These are phyloP conservation scores for Tuber borchii DNA, from an alignment of 495 filamentous ascomycete species.

Conservation along the genomic window DNA sequence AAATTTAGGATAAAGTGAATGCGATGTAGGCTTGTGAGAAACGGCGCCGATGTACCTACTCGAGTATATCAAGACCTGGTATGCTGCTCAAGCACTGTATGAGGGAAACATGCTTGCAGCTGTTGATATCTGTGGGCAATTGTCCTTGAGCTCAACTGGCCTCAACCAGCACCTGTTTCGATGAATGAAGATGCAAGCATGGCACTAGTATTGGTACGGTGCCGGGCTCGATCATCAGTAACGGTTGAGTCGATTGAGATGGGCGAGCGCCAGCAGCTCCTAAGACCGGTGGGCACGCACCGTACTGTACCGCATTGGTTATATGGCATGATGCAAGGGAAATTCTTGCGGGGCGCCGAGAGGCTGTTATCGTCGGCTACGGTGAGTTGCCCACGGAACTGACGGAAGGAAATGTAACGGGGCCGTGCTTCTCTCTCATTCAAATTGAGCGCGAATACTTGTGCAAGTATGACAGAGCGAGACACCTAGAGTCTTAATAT, in stretches of 20 bases:
- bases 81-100: neutral
- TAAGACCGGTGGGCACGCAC: neutral
- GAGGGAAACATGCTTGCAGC: neutral
- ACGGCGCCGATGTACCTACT: neutral
- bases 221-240: neutral
- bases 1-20: neutral
- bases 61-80: neutral
- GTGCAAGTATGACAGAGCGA: neutral
- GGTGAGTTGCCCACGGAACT: neutral
- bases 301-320: neutral
- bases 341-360: neutral
- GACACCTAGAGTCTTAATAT: neutral
- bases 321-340: neutral
- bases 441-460: neutral
- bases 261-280: neutral
- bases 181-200: neutral
- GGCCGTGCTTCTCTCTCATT: neutral
- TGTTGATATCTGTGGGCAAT: neutral
- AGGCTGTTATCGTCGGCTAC: neutral
- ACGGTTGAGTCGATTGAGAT: neutral
- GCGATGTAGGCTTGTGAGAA: neutral
- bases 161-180: neutral
- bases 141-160: neutral
- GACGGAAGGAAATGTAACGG: neutral
- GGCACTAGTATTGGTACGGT: neutral